These are phyloP conservation scores for Phyllosticta citriasiana DNA, from an alignment of 2,329 filamentous ascomycete species.

Conservation along the genomic window DNA sequence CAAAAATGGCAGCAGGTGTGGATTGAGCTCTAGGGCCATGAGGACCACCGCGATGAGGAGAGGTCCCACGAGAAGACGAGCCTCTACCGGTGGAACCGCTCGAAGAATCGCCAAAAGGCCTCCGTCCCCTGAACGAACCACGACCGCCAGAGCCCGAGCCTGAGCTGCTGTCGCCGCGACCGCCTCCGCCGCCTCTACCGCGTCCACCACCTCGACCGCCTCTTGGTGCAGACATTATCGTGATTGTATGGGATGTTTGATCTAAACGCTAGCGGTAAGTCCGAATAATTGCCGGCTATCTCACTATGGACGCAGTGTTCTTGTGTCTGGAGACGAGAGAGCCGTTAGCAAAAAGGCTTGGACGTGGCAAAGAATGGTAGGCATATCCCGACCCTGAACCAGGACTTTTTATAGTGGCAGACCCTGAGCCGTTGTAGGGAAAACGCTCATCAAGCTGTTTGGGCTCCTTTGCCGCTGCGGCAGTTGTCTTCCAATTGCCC, in stretches of 20 bases:
- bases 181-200: conserved; percentile 9
- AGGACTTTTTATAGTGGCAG: neutral
- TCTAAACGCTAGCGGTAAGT: no score
- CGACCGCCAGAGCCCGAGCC: conserved; percentile 6
- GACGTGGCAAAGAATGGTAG: neutral
- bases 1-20: conserved; percentile 6
- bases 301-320: neutral
- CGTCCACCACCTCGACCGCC: conserved; percentile 10
- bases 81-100: conserved; percentile 4
- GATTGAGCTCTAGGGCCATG: conserved; percentile 3
- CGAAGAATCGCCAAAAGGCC: conserved; percentile 3
- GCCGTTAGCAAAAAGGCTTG: neutral
- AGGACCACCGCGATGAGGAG: conserved; percentile 3
- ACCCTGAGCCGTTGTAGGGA: neutral
- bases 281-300: neutral
- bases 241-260: no score
- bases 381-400: neutral
- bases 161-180: conserved; percentile 12
- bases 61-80: conserved; percentile 4
- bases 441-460: neutral
- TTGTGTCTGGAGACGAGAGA: neutral
- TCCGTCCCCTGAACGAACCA: conserved; percentile 5
- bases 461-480: neutral
- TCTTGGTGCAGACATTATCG: conserved; percentile 8
- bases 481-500: neutral